Evolutionary conservation across 148 eudicot species (phyloP), one percentile per base, ranked within the genome.

Genomic region (Polygonum aviculare): DNA sequence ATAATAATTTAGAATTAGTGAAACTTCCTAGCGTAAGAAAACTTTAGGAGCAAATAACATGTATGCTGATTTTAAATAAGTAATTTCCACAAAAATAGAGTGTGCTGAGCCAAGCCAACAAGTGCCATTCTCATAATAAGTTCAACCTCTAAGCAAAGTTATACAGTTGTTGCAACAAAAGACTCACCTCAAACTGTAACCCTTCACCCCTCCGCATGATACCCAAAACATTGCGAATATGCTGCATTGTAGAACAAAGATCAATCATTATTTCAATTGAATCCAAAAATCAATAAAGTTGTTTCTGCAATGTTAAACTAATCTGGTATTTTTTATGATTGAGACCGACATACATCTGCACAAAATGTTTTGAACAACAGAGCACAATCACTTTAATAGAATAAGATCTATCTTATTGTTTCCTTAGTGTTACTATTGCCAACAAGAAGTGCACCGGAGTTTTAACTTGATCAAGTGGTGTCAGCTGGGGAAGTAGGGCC

Each of bases 201-300:
- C 91, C 97, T 80, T 92, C 97, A 10, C 97, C 92, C 78, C 97
- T 86, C 52, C 98, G 93, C 90, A 94, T 85, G 75, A 89, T 83
- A 83, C 92, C 93, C 91, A 94, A 78, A 49, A 87, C 91, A 86
- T 84, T 86, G 62, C 92, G 90, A 72, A 94, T 89, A 90, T 94
- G 93, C 83, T 81, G 33, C 67, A 60, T 9, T 7, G 67, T 3
- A 60, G 67, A 60, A 6, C 14, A 60, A 60, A 21, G 59, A 60
- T 26, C 36, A 26, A 60, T 36, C 67, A 60, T 60, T 12, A 60
- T 4, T 60, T 12, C 36, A 60, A 26, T 26, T 60, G 35, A 11
- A 22, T 10, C 60, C 19, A 18, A 54, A 54, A 54, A n/a, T 54
- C 60, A n/a, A 54, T 51, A 4, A 51, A 51, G 57, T 16, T 59